Evolutionary conservation across 108 stramenopile species (phyloP), one percentile per base, ranked within the genome.

Genomic region (Pelagomonas calceolata): DNA sequence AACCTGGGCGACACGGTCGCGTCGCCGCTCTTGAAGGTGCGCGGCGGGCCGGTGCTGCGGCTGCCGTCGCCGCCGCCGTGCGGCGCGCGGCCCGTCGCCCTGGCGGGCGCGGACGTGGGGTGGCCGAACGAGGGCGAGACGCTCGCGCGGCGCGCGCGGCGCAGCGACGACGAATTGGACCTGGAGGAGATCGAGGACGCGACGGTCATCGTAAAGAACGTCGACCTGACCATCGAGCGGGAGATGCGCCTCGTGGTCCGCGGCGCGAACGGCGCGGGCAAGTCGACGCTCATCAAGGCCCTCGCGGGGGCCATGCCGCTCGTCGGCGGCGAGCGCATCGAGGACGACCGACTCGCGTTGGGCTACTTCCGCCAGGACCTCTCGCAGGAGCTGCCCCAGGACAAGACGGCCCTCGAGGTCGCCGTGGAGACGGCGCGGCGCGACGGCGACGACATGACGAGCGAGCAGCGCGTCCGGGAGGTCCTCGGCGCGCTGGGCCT

Each of bases 241-340:
- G 81, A 83, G 72, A 75, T 81, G 77, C 73, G 81, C 71, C 36
- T 84, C 76, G 73, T 92, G 30, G 34, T 93, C 5, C 39, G 79
- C 83, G 73, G 93, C 79, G 64, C 90, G 76, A 96, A 96, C 69
- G 95, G 95, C 29, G 91, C 91, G 15, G 92, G 95, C 14, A 98
- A 98, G 68, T 82, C 85, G 17, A 95, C 97, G 0, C 68, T 94
- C 39, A 65, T 98, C 67, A 81, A 91, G 67, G 84, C 93, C 0
- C 73, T 98, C 17, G 75, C 94, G 66, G 93, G 92, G 29, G 84
- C 75, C 15, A 68, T 91, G 37, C 90, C 89, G 0, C 71, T 90
- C 30, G 60, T 89, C 12, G 64, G 68, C 32, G 91, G 92, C 46
- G 75, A 82, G 34, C 85, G 92, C 30, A 81, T 72, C 34, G 87